Conservation (phyloP, 257 asterid species). For the Solanum sejunctum region DNA sequence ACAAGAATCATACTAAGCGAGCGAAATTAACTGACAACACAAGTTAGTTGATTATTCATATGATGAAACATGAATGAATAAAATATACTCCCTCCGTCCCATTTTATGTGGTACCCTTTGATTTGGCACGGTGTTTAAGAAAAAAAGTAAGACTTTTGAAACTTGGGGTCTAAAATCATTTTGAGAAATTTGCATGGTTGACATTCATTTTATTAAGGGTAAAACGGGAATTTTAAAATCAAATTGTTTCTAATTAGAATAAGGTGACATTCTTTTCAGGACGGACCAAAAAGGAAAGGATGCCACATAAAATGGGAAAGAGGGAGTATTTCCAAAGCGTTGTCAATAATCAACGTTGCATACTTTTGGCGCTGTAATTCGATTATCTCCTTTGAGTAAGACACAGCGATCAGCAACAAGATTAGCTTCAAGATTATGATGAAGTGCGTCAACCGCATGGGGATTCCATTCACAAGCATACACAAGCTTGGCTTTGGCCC, state of each 20-base stretch:
- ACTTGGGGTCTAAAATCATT: too few species aligned
- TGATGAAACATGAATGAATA: neutral
- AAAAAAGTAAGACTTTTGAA: too few species aligned
- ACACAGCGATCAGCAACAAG: constrained; percentile 71
- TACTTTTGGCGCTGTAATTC: constrained; percentile 77
- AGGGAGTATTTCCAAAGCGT: neutral
- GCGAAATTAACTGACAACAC: neutral
- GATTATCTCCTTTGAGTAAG: constrained; percentile 87
- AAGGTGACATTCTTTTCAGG: too few species aligned
- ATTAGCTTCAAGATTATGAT: constrained; percentile 54
- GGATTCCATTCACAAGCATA: constrained; percentile 99
- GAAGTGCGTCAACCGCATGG: constrained; percentile 81
- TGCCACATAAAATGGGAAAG: too few species aligned
- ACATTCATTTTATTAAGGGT: too few species aligned
- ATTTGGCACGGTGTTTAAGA: too few species aligned
- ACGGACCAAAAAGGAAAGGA: too few species aligned
- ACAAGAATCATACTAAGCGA: neutral
- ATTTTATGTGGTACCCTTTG: too few species aligned
- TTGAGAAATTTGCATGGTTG: too few species aligned
- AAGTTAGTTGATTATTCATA: neutral
- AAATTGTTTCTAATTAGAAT: too few species aligned
- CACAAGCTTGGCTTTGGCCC: constrained; percentile 74
- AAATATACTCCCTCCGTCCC: neutral
- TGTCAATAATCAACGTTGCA: constrained; percentile 4
- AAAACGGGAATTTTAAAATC: too few species aligned